Base-by-base conservation (phyloP, 2,329 filamentous ascomycete species). In the Leptographium lundbergii region DNA sequence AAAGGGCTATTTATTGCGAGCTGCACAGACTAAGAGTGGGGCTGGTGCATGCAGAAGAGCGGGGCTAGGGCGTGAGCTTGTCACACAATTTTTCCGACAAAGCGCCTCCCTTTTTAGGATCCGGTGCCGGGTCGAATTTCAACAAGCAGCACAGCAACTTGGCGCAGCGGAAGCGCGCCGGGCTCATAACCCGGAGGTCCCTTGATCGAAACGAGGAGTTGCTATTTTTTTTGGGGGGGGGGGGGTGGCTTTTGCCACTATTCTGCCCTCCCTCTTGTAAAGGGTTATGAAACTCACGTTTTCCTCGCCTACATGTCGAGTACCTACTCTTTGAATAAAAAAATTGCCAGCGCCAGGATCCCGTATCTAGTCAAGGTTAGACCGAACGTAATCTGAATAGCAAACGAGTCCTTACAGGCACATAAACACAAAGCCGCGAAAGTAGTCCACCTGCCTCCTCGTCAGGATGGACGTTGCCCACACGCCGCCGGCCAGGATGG, bases 161-260 rank as follows among this genome's bases (percentile, higher is more conserved):
- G 59, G 59, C 59, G 59, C 59, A 60, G 59, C 55, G 59, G 59
- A 60, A 60, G 59, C 59, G 59, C 59, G 59, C 59, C 59, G 59
- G 59, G 59, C 59, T 60, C 59, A 60, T 60, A 60, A 60, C 59
- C 59, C 59, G 59, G 59, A 60, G 59, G 59, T 60, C 59, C 59
- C 59, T 60, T 55, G 59, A 60, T 60, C 59, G 59, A 60, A 60
- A 60, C 59, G 55, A 60, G 59, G 59, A 60, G 59, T 60, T 60
- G 59, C 59, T 60, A 60, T 22, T n/a, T 56, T 50, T 52, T 7
- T 52, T 27, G 36, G 36, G 2, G 14, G 17, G 17, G 11, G 29
- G n/a, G n/a, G n/a, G n/a, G n/a, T n/a, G n/a, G n/a, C n/a, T n/a
- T 24, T 24, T 27, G 5, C 24, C 47, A 9, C 13, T 50, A 10